A percentile compares a stretch with the other conserved stretches of the same genome.
Evolutionary conservation across 306 rosid species (phyloP).

Genomic region (Malus orientalis): DNA sequence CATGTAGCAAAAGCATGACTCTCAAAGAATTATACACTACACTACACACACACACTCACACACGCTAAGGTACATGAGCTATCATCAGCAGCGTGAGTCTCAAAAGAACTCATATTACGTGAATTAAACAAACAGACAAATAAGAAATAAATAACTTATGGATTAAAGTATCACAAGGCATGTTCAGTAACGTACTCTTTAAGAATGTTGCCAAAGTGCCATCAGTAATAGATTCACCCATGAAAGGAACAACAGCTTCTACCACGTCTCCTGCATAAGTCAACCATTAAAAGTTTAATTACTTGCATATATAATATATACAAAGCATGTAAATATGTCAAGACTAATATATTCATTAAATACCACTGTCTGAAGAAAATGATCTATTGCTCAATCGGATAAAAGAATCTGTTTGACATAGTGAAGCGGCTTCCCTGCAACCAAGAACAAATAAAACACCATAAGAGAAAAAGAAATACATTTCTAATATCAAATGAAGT

Average conservation of each 20-base stretch:
- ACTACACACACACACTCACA: background rate
- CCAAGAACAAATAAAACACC: background rate
- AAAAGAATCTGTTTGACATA: constrained; percentile 19
- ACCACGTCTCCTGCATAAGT: constrained; percentile 36
- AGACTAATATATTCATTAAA: background rate
- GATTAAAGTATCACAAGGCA: background rate
- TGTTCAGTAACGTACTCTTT: constrained; percentile 36
- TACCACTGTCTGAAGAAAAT: constrained; percentile 50
- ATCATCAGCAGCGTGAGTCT: constrained; percentile 1
- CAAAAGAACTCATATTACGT: background rate
- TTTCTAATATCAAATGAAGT: background rate
- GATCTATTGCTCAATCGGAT: constrained; percentile 19
- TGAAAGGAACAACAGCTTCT: constrained; percentile 61
- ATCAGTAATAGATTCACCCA: constrained; percentile 62
- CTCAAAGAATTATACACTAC: constrained; percentile 7
- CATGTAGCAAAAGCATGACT: constrained; percentile 7
- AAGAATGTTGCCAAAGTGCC: constrained; percentile 52
- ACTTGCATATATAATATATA: background rate
- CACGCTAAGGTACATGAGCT: background rate
- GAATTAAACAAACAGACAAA: background rate
- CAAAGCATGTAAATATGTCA: background rate
- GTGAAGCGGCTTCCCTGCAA: constrained; percentile 19
- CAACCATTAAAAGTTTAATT: background rate
- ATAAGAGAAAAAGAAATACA: background rate
- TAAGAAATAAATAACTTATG: background rate